Conservation (phyloP, 2,329 filamentous ascomycete genomes). For the Talaromyces amestolkiae region DNA sequence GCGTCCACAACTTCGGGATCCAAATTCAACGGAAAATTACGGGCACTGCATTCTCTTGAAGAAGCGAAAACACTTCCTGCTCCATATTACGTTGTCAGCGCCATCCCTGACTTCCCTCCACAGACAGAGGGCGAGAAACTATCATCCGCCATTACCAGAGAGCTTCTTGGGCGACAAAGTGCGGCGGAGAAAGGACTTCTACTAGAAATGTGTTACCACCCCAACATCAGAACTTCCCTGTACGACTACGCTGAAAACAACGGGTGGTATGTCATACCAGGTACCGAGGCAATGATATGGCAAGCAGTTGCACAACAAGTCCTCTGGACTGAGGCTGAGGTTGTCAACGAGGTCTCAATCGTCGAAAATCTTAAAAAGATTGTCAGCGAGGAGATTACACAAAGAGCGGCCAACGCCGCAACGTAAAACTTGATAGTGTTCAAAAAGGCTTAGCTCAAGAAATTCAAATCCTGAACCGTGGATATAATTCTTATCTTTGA, state of each 20-base stretch:
- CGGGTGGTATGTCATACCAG: constrained; percentile 24
- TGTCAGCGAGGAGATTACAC: constrained; percentile 1
- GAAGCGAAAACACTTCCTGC: constrained; percentile 13
- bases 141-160: constrained; percentile 9
- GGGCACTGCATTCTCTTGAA: constrained; percentile 18
- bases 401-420: background rate
- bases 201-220: constrained; percentile 30
- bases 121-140: constrained; percentile 21
- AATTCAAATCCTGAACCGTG: background rate
- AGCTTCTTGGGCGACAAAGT: constrained; percentile 12
- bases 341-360: constrained; percentile 14
- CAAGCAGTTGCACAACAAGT: constrained; percentile 26
- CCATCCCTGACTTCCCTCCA: constrained; percentile 24
- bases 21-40: constrained; percentile 18
- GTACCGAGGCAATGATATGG: constrained; percentile 25
- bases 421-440: background rate
- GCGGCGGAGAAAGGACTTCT: constrained; percentile 20
- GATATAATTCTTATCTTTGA: background rate
- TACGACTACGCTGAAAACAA: constrained; percentile 19
- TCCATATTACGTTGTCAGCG: constrained; percentile 24
- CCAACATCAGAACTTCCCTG: constrained; percentile 22
- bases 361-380: constrained; percentile 21
- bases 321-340: constrained; percentile 24
- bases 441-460: no score
- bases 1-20: background rate